Base-by-base conservation (phyloP, 2,329 filamentous ascomycete species). In the Pestalotiopsis sp. region DNA sequence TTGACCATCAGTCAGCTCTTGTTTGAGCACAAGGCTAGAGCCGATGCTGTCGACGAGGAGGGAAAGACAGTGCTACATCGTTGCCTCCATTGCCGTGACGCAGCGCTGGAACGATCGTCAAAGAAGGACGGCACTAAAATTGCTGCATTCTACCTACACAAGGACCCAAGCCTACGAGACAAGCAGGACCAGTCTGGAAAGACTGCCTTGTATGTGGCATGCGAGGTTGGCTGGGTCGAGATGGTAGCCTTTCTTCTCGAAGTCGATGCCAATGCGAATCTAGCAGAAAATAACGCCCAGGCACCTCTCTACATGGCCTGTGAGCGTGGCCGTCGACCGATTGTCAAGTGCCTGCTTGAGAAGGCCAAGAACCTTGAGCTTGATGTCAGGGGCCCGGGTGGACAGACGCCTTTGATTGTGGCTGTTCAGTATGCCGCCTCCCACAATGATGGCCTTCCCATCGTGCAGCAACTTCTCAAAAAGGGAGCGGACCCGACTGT, bases 51-150 rank as follows among this genome's bases (percentile, higher is more conserved):
- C 20, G 64, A 65, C n/a, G 41, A 27, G 12, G 45, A 31, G 9
- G 45, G 64, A 23, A 65, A 23, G 27, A 65, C 64, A 9, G 45
- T 58, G n/a, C 49, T 65, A n/a, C 64, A 65, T 39, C 64, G 64
- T 6, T 57, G 64, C 41, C 25, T 49, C n/a, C 36, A 45, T 36
- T 62, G 59, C 20, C 61, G 20, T 1, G 41, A 31, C 27, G 36
- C 41, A 12, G 36, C 38, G 4, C 23, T 57, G 12, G 27, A 65
- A n/a, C 36, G 23, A 12, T 20, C 20, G 3, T 25, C 27, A 17
- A 55, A 58, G n/a, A 57, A 57, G n/a, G 64, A 49, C 13, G 64
- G 41, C 3, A 27, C 20, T 11, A 38, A 38, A 6, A 65, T 58
- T 17, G 49, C 64, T 1, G 49, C 14, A 20, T 23, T 65, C 31